Evolutionary conservation across 306 rosid species (phyloP), one percentile per base, ranked within the genome.

Genomic region (Castanopsis chinensis): DNA sequence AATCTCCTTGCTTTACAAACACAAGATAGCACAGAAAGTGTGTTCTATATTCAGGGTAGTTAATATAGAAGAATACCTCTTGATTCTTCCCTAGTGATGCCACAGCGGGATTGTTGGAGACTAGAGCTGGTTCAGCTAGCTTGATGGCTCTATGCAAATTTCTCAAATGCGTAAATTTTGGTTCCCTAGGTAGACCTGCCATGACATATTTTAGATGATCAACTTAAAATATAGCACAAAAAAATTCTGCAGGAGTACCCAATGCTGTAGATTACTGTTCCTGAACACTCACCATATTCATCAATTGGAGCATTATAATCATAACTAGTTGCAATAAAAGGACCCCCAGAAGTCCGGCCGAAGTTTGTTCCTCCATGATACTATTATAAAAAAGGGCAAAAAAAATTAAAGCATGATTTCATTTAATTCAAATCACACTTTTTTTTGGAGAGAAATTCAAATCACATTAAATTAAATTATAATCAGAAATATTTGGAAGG

Each of bases 291-390:
- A 92, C 99, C 99, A 27, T 74, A 95, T 87, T 95, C 99, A 69
- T 95, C 99, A 7, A 95, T 45, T 9, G 98, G 98, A 71, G 97
- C 98, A 81, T 95, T 96, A 25, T 89, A 95, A 80, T 95, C 98
- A 43, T 96, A 96, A 86, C 98, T 96, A 12, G 98, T 93, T 9
- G 99, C 85, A 53, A 93, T 90, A 87, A 93, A 96, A 37, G 84
- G 97, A 41, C 99, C 99, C n/a, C 98, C 89, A 1, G 99, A 81
- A 30, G 97, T 93, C 79, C 96, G 72, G 45, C 92, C 99, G 58
- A 96, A 96, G 81, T 96, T 96, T 18, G 99, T 96, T 89, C 99
- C 99, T 69, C 99, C 99, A 76, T 96, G 99, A 33, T 90, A 96
- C 99, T 96, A 45, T 68, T 78, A 53, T 6, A 19, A 53, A 37